Evolutionary conservation across 768 basidiomycete species (phyloP).

Genomic region (Harrya chromipes): DNA sequence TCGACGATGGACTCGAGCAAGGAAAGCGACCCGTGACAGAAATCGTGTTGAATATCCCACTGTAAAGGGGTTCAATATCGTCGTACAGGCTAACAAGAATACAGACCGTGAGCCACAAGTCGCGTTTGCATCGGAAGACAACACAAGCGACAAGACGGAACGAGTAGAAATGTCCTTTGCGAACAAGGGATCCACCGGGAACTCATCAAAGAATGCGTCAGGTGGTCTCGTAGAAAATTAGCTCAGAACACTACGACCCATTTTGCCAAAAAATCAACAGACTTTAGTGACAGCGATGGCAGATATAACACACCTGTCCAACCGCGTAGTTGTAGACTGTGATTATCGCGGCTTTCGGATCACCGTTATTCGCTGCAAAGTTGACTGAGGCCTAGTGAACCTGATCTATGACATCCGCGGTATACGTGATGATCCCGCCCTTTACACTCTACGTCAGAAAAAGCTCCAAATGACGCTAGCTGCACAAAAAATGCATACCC

Average conservation of each 20-base stretch:
- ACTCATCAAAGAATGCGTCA: conserved; percentile 17
- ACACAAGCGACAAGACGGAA: conserved; percentile 14
- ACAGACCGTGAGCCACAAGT: conserved; percentile 8
- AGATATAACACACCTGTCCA: conserved; percentile 2
- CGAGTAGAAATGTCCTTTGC: conserved; percentile 5
- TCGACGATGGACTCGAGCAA: conserved; percentile 11
- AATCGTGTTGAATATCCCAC: background rate
- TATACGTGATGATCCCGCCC: conserved; percentile 48
- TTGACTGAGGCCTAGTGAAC: conserved; percentile 19
- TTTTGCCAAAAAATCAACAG: background rate
- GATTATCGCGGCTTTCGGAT: conserved; percentile 36
- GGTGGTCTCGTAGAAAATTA: conserved; percentile 46
- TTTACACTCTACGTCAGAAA: conserved; percentile 15
- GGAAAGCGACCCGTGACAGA: conserved; percentile 3
- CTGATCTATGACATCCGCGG: conserved; percentile 3
- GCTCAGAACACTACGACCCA: no score
- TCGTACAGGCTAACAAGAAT: background rate
- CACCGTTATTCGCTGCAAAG: conserved; percentile 17
- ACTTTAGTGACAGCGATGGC: no score
- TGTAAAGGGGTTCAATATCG: background rate
- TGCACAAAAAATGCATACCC: conserved; percentile 40
- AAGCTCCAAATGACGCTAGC: background rate
- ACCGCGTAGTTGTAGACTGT: conserved; percentile 37
- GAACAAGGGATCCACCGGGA: conserved; percentile 19
- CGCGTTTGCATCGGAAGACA: background rate